Conservation (phyloP, 805 yeast species). For the Saccharomycopsis selenospora region DNA sequence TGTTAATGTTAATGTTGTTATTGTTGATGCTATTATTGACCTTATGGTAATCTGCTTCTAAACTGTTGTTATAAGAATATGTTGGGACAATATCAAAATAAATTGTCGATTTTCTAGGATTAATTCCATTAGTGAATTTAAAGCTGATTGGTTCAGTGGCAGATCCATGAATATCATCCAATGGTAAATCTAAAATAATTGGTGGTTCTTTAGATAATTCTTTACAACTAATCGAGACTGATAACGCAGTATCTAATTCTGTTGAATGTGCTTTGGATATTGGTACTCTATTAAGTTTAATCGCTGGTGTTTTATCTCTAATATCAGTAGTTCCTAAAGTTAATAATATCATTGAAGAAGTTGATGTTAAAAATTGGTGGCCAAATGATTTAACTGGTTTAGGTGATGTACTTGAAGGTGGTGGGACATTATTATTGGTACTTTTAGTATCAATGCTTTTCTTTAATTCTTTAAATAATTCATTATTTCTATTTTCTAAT, state of each 20-base stretch:
- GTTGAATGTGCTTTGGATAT: slow-evolving; percentile 69
- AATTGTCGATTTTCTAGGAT: slow-evolving; percentile 46
- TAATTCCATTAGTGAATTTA: slow-evolving; percentile 41
- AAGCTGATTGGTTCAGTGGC: slow-evolving; percentile 63
- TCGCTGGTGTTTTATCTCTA: slow-evolving; percentile 49
- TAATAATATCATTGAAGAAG: slow-evolving; percentile 66
- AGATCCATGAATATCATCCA: slow-evolving; percentile 51
- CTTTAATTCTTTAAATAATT: slow-evolving; percentile 22
- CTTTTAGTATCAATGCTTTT: slow-evolving; percentile 14
- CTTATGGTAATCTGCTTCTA: slow-evolving; percentile 1
- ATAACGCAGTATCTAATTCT: slow-evolving; percentile 81
- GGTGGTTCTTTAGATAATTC: slow-evolving; percentile 44
- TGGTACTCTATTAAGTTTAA: slow-evolving; percentile 68
- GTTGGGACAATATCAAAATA: slow-evolving; percentile 89
- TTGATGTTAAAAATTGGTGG: slow-evolving; percentile 57
- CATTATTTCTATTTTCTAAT: slow-evolving; percentile 6
- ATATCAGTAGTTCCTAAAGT: slow-evolving; percentile 84
- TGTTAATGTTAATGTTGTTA: slow-evolving; percentile 19
- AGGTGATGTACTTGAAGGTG: slow-evolving; percentile 10
- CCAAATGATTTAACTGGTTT: slow-evolving; percentile 79
- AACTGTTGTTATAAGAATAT: slow-evolving; percentile 42
- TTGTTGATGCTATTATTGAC: slow-evolving; percentile 7
- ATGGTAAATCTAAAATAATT: slow-evolving; percentile 66
- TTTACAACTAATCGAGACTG: slow-evolving; percentile 47
- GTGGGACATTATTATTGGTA: neutral